phyloP scores from a whole-genome alignment of 192 early-diverging fungal genomes.

The Linnemannia zychae region DNA sequence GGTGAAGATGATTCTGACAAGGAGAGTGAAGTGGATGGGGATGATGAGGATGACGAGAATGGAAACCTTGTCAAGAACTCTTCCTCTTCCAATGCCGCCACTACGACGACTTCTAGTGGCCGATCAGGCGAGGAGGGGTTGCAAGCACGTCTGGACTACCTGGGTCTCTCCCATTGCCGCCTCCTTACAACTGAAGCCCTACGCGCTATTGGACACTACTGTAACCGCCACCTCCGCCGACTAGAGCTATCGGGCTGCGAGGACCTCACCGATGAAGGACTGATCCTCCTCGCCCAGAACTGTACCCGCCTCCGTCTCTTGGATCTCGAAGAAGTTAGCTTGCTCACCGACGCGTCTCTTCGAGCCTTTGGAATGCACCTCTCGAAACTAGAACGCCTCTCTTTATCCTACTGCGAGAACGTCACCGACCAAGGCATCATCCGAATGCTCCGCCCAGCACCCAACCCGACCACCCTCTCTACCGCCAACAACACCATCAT shows the following conservation, averaged over 20 bases:
- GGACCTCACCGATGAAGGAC: constrained; percentile 57
- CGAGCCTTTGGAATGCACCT: constrained; percentile 55
- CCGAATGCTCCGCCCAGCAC: constrained; percentile 33
- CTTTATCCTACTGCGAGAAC: constrained; percentile 48
- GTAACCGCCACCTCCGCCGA: constrained; percentile 53
- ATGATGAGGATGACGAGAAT: constrained; percentile 16
- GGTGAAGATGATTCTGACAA: constrained; percentile 20
- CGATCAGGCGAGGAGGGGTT: constrained; percentile 19
- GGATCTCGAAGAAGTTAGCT: constrained; percentile 39
- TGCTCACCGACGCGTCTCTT: constrained; percentile 49
- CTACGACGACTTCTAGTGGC: not conserved
- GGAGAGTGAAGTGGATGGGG: constrained; percentile 23
- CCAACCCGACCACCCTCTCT: constrained; percentile 45
- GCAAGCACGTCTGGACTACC: constrained; percentile 46
- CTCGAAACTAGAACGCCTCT: constrained; percentile 39
- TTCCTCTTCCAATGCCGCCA: not conserved
- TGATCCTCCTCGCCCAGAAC: constrained; percentile 44
- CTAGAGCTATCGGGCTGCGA: constrained; percentile 63
- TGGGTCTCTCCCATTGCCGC: constrained; percentile 61
- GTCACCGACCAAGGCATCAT: constrained; percentile 49
- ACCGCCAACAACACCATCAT: constrained; percentile 27
- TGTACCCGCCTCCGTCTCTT: constrained; percentile 24
- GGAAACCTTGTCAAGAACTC: not conserved
- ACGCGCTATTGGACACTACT: constrained; percentile 44
- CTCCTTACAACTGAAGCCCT: constrained; percentile 54